phyloP scores from a whole-genome alignment of 164 flowering plant genomes.

The Saururus chinensis region DNA sequence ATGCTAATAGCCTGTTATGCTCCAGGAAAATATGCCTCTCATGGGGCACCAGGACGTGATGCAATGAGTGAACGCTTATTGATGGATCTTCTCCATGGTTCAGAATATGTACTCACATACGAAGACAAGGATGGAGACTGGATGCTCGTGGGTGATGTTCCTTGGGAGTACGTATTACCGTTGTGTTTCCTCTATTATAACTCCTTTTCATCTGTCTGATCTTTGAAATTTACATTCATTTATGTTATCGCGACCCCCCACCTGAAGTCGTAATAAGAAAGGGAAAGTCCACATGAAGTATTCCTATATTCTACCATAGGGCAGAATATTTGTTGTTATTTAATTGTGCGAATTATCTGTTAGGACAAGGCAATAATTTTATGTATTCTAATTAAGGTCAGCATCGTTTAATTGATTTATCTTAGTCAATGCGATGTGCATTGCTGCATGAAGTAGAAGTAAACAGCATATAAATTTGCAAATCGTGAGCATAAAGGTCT shows the following conservation, averaged over 20 bases:
- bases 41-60: constrained; percentile 37
- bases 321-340: neutral
- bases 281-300: too few relatives aligned
- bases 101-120: constrained; percentile 78
- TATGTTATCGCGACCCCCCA: too few relatives aligned
- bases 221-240: too few relatives aligned
- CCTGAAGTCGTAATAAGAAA: too few relatives aligned
- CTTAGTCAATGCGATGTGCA: neutral
- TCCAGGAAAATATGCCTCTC: constrained; percentile 54
- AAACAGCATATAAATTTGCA: too few relatives aligned
- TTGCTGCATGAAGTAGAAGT: neutral
- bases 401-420: neutral
- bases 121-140: constrained; percentile 88
- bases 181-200: too few relatives aligned
- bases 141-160: constrained; percentile 96
- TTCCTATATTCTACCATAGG: neutral
- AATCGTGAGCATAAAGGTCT: too few relatives aligned
- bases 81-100: constrained; percentile 67
- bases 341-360: neutral
- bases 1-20: neutral
- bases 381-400: neutral
- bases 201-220: too few relatives aligned
- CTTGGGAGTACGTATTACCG: constrained; percentile 63
- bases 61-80: constrained; percentile 47
- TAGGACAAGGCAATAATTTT: neutral